Percentiles rank a stretch among this genome's conserved stretches.
phyloP scores from a whole-genome alignment of 805 yeast genomes.

The Diddensiella santjacobensis region DNA sequence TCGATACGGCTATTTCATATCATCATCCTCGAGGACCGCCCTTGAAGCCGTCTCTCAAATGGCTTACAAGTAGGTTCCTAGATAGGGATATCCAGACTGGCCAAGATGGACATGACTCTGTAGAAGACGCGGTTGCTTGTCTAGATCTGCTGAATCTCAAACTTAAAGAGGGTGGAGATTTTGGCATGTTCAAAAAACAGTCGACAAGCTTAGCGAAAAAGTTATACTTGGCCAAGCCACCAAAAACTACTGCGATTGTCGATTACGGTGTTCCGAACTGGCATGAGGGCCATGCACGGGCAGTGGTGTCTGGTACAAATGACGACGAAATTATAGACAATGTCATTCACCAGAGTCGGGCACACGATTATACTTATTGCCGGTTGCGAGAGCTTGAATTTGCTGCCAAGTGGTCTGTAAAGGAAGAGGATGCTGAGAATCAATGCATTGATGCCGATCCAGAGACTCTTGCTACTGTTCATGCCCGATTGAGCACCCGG shows the following conservation, averaged over 20 bases:
- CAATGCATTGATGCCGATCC: slow-evolving; percentile 8
- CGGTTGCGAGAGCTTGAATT: slow-evolving; percentile 58
- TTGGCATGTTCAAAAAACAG: slow-evolving; percentile 44
- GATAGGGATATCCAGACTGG: slow-evolving; percentile 62
- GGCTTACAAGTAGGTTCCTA: slow-evolving; percentile 58
- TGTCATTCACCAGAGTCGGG: slow-evolving; percentile 36
- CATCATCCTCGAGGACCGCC: slow-evolving; percentile 87
- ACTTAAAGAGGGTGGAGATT: slow-evolving; percentile 58
- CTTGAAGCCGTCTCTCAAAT: slow-evolving; percentile 68
- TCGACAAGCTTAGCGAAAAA: slow-evolving; percentile 15
- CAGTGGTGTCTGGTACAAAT: slow-evolving; percentile 43
- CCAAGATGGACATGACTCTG: slow-evolving; percentile 75
- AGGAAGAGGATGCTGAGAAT: slow-evolving; percentile 6
- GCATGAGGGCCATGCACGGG: slow-evolving; percentile 33
- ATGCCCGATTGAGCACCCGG: slow-evolving; percentile 40
- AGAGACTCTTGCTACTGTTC: slow-evolving; percentile 25
- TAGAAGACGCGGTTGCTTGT: slow-evolving; percentile 81
- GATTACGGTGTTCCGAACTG: slow-evolving; percentile 35
- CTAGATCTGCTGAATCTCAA: slow-evolving; percentile 71
- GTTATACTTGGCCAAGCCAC: slow-evolving; percentile 8
- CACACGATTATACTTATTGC: slow-evolving; percentile 49
- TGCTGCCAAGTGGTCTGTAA: slow-evolving; percentile 33
- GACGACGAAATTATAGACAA: slow-evolving; percentile 59
- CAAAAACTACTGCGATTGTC: slow-evolving; percentile 31
- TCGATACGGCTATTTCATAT: slow-evolving; percentile 72